phyloP scores from a whole-genome alignment of 345 rosid species.

The Bruguiera sexangula region DNA sequence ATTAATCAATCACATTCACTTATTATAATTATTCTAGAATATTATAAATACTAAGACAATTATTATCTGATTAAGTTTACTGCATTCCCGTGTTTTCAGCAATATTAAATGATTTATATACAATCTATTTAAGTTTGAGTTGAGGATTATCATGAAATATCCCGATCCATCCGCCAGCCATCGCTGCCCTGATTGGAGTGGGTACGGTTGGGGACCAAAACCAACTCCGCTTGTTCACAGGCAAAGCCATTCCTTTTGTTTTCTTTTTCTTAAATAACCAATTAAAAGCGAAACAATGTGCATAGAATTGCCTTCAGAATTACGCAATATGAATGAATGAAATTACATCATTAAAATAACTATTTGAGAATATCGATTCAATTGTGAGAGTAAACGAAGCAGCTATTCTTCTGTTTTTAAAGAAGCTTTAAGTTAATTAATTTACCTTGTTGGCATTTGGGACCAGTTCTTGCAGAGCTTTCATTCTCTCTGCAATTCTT shows the following conservation, averaged over 20 bases:
- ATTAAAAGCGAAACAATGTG: neutral
- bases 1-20: too few relatives aligned
- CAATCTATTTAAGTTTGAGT: neutral
- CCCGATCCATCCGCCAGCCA: constrained; percentile 20
- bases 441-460: constrained; percentile 95
- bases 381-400: too few relatives aligned
- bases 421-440: too few relatives aligned
- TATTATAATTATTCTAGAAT: neutral
- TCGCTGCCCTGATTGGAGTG: constrained; percentile 9
- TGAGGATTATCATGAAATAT: neutral
- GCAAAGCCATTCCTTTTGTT: neutral
- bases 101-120: too few relatives aligned
- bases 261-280: too few relatives aligned
- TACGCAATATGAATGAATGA: too few relatives aligned
- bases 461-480: constrained; percentile 92
- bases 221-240: neutral
- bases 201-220: constrained; percentile 2
- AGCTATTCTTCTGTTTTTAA: too few relatives aligned
- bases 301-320: too few relatives aligned
- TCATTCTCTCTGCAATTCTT: constrained; percentile 98
- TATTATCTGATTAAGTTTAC: neutral
- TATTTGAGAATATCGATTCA: too few relatives aligned
- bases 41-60: neutral
- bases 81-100: too few relatives aligned
- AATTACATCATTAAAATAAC: too few relatives aligned